Base-by-base conservation (phyloP, 257 asterid genomes). In the Solanum clarkiae region DNA sequence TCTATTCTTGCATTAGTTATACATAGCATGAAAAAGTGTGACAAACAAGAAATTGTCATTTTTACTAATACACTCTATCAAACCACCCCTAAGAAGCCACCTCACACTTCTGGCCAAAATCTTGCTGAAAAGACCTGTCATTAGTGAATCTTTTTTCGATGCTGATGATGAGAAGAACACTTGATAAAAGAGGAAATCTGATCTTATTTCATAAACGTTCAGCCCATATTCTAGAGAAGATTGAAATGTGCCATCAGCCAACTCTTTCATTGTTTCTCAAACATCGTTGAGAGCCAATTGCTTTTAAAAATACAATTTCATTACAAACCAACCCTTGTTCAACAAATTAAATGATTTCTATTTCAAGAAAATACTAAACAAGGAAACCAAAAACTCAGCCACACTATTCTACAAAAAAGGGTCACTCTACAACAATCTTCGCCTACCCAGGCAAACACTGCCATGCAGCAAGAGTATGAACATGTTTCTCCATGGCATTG, bases 371-470 rank as follows among this genome's bases (percentile, higher is more conserved):
- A 53, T 51, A 65, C 65, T 32, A 79, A 77, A 26, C 16, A 79
- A 79, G 26, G 47, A 53, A 79, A 79, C 54, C 66, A 56, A 79
- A 79, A 51, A 79, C 83, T 16, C 83, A 79, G 65, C 83, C 82
- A 79, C 45, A 29, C 83, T 79, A 79, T 79, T 29, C 83, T 79
- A 79, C 65, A 79, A 53, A 79, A 79, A 16, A 29, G 13, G 16
- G 82, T 77, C 83, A 10, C 83, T 53, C 66, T 79, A 79, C 83
- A 79, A 79, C 83, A 79, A 79, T 79, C 65, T 53, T 53, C 15
- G 82, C 65, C 66, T 53, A 79, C 83, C 63, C 66, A 84, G 69
- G 86, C 81, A 84, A 69, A 84, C 45, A 68, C 59, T 69, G 55
- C 80, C 81, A 84, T 72, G 81, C 45, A 51, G 69, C 16, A 56